A percentile compares a stretch with the other conserved stretches of the same genome.
These are phyloP conservation scores for Wickerhamiella domercqiae DNA, from an alignment of 805 yeast genomes.

Conservation along the genomic window DNA sequence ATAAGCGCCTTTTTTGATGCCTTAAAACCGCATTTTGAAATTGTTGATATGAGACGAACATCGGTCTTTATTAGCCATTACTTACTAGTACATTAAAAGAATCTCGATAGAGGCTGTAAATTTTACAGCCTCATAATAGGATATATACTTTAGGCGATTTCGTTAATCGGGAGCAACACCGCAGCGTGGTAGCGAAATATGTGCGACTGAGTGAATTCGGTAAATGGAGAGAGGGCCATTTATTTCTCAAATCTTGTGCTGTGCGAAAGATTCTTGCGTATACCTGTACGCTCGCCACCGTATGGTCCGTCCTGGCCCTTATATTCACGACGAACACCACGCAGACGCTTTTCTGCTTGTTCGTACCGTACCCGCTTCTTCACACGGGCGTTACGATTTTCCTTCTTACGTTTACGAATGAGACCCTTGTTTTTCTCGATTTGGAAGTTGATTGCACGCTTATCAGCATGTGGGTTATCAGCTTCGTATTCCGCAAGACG, in stretches of 20 bases:
- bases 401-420: conserved; percentile 85
- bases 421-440: conserved; percentile 93
- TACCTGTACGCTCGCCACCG: conserved; percentile 93
- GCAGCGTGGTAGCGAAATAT: too few species aligned
- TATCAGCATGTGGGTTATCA: conserved; percentile 60
- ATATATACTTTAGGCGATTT: too few species aligned
- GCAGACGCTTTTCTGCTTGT: conserved; percentile 82
- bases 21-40: too few species aligned
- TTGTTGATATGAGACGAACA: too few species aligned
- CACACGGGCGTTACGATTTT: conserved; percentile 87
- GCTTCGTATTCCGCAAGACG: conserved; percentile 57
- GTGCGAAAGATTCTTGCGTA: conserved; percentile 81
- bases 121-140: too few species aligned
- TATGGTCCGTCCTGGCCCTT: conserved; percentile 61
- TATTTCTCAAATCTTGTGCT: conserved; percentile 43
- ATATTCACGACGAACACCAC: conserved; percentile 82
- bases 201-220: too few species aligned
- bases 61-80: too few species aligned
- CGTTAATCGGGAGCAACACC: too few species aligned
- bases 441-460: conserved; percentile 89
- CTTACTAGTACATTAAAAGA: too few species aligned
- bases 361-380: conserved; percentile 97
- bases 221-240: too few species aligned
- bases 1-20: too few species aligned
- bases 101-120: too few species aligned